Evolutionary conservation across 1,284 basidiomycete species (phyloP), one percentile per base, ranked within the genome.

Genomic region (Marasmius tenuissimus): DNA sequence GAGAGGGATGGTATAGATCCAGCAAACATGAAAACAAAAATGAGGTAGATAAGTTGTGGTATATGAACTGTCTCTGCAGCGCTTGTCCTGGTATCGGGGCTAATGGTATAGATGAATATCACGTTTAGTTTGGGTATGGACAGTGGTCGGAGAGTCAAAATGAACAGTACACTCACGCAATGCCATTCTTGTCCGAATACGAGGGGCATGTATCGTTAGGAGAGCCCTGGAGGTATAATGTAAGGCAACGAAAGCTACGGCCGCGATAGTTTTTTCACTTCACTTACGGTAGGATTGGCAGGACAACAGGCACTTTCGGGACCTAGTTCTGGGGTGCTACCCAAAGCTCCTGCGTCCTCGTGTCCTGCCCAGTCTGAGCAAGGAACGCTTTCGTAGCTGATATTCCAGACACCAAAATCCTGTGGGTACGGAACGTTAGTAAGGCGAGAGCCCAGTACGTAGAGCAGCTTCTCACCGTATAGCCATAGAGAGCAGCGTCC

Each of bases 391-490:
- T 84, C 71, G 69, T 92, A 92, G 39, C 80, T 85, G 65, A 91
- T 78, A 68, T 91, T 91, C 91, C 91, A 92, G n/a, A 92, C 84
- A 55, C 91, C 89, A 74, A 92, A 92, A 68, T 92, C 90, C 87
- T 89, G 61, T 59, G 45, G 16, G 37, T 40, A 61, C 16, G 8
- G 20, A 22, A 34, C 40, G 12, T 59, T 27, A 56, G 22, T 58
- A 58, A 38, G 62, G 55, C n/a, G 20, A 48, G 54, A 18, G 56
- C 1, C 45, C 61, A 6, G 5, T 6, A 53, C 38, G 45, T 62
- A 20, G 58, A 35, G 58, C 38, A 57, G 57, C 64, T 37, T 72
- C 79, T 63, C 65, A 84, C 88, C 80, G 73, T 88, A 82, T 69
- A 88, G 27, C 79, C 79, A 62, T 81, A 81, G 20, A 75, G 70